Base-by-base conservation (phyloP, 305 asterid genomes). In the Fraxinus dipetala region DNA sequence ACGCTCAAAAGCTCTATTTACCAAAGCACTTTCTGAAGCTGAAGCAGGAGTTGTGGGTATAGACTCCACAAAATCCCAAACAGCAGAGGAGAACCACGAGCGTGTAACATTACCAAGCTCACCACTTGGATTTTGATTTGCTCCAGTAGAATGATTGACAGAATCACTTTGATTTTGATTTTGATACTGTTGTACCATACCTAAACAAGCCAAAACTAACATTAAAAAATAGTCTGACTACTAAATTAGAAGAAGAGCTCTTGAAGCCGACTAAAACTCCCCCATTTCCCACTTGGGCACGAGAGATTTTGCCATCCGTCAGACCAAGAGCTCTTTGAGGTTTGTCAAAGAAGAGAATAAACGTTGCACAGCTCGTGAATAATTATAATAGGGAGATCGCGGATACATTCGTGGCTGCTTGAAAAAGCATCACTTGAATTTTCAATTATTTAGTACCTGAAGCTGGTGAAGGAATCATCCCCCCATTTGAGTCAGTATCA, bases 41-140 rank as follows among this genome's bases (percentile, higher is more conserved):
- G 97, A 92, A 81, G 99, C 99, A 69, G 97, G 98, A 85, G 88
- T 87, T 7, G 99, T 87, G 10, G 99, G 99, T 92, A 96, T 94
- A 79, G 98, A 94, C 90, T 93, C 99, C 92, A 96, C 94, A 85
- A 91, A 96, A 26, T 96, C 83, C 98, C 98, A 94, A 26, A 92
- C 77, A 78, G 90, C 88, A 72, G 98, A 86, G 13, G 98, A 92
- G 82, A 94, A 85, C 93, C 94, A 87, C 38, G 98, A 94, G 86
- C 85, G 88, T 56, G 87, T 84, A 87, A 88, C 91, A 88, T 86
- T 91, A 83, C 84, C 89, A 85, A 81, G 82, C 77, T 83, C 79
- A 61, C 80, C 76, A 78, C 84, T 85, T 75, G 79, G 90, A 70
- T 83, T 87, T 84, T 83, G 88, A 86, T 88, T 87, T 78, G 85